Percentiles rank a stretch among this genome's conserved stretches.
These are phyloP conservation scores for Leptomonas pyrrhocoris DNA, from an alignment of 208 protist genomes.

Conservation along the genomic window DNA sequence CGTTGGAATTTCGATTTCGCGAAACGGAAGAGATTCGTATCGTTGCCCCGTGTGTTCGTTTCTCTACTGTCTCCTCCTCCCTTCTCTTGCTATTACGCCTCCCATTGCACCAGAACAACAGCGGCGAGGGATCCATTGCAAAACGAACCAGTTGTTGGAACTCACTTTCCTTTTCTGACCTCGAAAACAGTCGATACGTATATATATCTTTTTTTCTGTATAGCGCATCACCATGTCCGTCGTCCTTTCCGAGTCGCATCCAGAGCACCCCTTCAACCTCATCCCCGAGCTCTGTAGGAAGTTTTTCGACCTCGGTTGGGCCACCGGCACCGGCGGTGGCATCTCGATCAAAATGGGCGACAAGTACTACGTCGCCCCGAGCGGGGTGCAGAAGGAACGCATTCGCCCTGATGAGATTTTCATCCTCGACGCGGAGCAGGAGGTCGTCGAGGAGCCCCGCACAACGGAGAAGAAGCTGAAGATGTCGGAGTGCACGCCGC, in stretches of 20 bases:
- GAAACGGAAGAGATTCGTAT: too few species aligned
- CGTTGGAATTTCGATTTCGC: too few species aligned
- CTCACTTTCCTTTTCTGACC: slow-evolving; percentile 14
- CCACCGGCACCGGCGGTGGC: slow-evolving; percentile 96
- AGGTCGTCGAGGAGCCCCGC: slow-evolving; percentile 53
- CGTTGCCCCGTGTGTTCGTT: too few species aligned
- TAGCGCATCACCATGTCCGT: slow-evolving; percentile 32
- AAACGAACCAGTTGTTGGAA: not conserved
- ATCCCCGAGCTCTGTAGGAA: slow-evolving; percentile 93
- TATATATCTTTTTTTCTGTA: too few species aligned
- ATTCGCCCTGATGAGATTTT: slow-evolving; percentile 93
- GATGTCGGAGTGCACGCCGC: slow-evolving; percentile 92
- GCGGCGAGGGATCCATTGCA: too few species aligned
- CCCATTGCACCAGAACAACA: not conserved
- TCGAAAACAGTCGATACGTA: slow-evolving; percentile 5
- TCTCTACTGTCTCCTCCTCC: not conserved
- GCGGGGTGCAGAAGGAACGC: slow-evolving; percentile 95
- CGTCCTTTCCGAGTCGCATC: slow-evolving; percentile 47
- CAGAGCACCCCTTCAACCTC: slow-evolving; percentile 83
- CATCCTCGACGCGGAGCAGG: slow-evolving; percentile 69
- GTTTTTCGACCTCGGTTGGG: slow-evolving; percentile 94
- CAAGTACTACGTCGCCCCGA: slow-evolving; percentile 93
- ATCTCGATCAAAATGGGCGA: slow-evolving; percentile 86
- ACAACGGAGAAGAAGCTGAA: slow-evolving; percentile 58
- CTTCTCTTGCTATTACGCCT: slow-evolving; percentile 2